phyloP scores from a whole-genome alignment of 2,329 filamentous ascomycete species.

The Ceratocystis alfenasii region DNA sequence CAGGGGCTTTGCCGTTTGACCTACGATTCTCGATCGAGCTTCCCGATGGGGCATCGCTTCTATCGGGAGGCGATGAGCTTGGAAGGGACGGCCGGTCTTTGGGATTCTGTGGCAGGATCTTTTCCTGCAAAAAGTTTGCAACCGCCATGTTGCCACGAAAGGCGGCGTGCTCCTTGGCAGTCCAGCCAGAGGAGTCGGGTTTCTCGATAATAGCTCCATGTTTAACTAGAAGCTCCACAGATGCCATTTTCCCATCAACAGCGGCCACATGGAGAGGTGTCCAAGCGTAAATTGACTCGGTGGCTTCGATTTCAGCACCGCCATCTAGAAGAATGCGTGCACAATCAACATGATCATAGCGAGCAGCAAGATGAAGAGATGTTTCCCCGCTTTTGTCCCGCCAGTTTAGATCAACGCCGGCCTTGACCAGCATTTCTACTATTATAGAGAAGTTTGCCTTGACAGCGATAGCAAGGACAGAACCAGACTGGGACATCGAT shows the following conservation, averaged over 20 bases:
- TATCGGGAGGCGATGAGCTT: conserved; percentile 16
- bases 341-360: conserved; percentile 74
- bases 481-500: conserved; percentile 64
- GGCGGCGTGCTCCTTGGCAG: conserved; percentile 81
- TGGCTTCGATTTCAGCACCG: conserved; percentile 61
- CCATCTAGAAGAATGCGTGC: conserved; percentile 64
- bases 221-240: conserved; percentile 65
- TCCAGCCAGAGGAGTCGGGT: conserved; percentile 83
- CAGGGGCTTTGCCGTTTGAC: conserved; percentile 47
- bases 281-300: conserved; percentile 81
- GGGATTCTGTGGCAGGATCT: conserved; percentile 24
- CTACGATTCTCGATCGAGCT: conserved; percentile 51
- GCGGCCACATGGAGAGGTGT: conserved; percentile 88
- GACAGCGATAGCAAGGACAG: conserved; percentile 75
- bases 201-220: conserved; percentile 65
- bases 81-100: conserved; percentile 5
- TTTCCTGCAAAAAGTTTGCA: conserved; percentile 48
- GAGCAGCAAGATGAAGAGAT: conserved; percentile 79
- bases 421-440: conserved; percentile 75
- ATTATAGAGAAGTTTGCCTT: conserved; percentile 79
- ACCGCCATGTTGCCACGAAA: conserved; percentile 79
- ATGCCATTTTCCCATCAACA: conserved; percentile 68
- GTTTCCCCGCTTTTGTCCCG: conserved; percentile 84
- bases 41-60: conserved; percentile 30
- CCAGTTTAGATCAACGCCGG: conserved; percentile 86